A percentile compares a stretch with the other conserved stretches of the same genome.
Evolutionary conservation across 2,329 filamentous ascomycete species (phyloP).

Genomic region (Lasiodiplodia sp.): DNA sequence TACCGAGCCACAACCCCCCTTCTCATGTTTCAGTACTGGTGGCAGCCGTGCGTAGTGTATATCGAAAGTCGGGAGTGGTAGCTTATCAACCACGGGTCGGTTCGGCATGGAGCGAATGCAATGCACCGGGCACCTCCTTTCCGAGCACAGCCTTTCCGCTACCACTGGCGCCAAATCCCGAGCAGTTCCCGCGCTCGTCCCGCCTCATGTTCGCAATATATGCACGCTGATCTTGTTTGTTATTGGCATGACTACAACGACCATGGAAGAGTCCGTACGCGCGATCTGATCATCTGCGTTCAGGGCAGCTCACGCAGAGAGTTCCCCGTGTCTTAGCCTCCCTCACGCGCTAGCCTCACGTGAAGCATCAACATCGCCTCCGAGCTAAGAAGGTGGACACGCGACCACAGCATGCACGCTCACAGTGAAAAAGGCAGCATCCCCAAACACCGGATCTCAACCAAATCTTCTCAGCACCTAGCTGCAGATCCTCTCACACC

Average conservation of each 20-base stretch:
- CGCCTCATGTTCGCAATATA: not conserved
- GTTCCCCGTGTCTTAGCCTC: not conserved
- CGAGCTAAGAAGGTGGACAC: not conserved
- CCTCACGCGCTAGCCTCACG: constrained; percentile 8
- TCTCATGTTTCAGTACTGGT: not conserved
- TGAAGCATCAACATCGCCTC: not conserved
- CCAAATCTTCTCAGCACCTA: not conserved
- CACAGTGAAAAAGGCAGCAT: not conserved
- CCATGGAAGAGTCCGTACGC: not conserved
- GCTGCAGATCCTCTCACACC: not conserved
- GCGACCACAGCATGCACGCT: not conserved
- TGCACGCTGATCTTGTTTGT: not conserved
- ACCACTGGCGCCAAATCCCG: not conserved
- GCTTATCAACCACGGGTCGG: not conserved
- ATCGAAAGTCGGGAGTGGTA: not conserved
- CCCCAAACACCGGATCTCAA: not conserved
- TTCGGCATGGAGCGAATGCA: not conserved
- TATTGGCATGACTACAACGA: not conserved
- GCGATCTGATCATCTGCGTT: not conserved
- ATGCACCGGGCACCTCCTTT: constrained; percentile 1
- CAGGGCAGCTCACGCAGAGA: not conserved
- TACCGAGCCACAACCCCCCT: not conserved
- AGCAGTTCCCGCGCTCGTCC: not conserved
- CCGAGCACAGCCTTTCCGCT: not conserved
- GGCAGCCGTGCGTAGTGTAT: not conserved